A percentile compares a stretch with the other conserved stretches of the same genome.
These are phyloP conservation scores for Aspergillus conjunctus DNA, from an alignment of 495 filamentous ascomycete genomes.

Conservation along the genomic window DNA sequence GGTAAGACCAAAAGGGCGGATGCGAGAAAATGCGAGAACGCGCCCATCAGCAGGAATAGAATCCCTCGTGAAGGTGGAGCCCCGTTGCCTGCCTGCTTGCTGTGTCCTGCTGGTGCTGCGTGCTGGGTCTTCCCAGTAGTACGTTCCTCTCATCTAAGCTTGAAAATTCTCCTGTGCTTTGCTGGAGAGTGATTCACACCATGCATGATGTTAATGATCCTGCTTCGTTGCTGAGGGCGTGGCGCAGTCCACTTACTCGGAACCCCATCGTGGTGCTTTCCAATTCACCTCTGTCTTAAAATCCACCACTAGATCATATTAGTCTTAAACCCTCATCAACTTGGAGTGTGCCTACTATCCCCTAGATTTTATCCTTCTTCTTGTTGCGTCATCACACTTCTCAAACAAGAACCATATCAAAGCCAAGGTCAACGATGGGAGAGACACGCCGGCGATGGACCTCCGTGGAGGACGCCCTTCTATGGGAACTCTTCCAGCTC, in stretches of 20 bases:
- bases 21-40: background rate
- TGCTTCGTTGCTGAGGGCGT: background rate
- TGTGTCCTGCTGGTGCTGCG: too few species aligned
- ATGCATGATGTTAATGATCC: constrained; percentile 10
- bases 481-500: constrained; percentile 18
- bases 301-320: constrained; percentile 5
- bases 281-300: background rate
- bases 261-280: background rate
- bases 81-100: background rate
- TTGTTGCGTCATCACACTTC: background rate
- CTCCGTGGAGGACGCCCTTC: constrained; percentile 10
- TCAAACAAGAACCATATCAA: background rate
- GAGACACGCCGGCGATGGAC: constrained; percentile 19
- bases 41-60: constrained; percentile 5
- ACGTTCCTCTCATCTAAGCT: constrained; percentile 8
- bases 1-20: background rate
- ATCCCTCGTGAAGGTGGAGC: constrained; percentile 10
- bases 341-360: background rate
- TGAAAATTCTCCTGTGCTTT: background rate
- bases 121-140: background rate
- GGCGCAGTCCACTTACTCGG: background rate
- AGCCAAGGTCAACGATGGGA: background rate
- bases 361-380: background rate
- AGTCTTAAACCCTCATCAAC: background rate
- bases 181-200: background rate